Evolutionary conservation across 768 basidiomycete species (phyloP), one percentile per base, ranked within the genome.

Genomic region (Pulveroboletus sp.): DNA sequence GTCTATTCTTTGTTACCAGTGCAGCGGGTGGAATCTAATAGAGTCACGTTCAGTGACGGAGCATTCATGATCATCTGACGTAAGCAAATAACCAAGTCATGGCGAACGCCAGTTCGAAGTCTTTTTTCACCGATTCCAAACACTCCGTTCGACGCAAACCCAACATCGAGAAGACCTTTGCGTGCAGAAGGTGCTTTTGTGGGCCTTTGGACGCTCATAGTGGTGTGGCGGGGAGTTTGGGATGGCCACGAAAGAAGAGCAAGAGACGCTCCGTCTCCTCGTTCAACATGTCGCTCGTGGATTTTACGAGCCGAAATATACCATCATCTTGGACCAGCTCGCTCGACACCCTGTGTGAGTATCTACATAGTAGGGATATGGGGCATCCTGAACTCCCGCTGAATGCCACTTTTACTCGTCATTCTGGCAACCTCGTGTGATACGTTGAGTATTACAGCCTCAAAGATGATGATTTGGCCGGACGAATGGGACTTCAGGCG

Each of bases 261-360:
- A 85, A 71, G 87, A 89, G 68, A 82, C 80, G 2, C 82, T 93
- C 47, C 85, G 83, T 67, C 80, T 84, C 51, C 85, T 99, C 59
- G 90, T 96, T 57, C 93, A 96, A 67, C 86, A 91, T 73, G 92
- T 95, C 64, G 83, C 86, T 39, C 82, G 95, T 61, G 85, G 88
- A 29, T 98, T 99, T 71, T 99, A 97, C 71, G 96, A 97, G 68
- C 76, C 90, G 38, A 89, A 89, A 61, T 93, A 78, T 68, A 89
- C 86, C 59, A 87, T 98, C 53, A 83, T 97, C 54, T 73, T 97
- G 76, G 95, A 97, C 73, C 89, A 95, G 71, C 82, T 99, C 66
- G 83, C 91, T 51, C 83, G 87, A 55, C 85, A 93, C 71, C 84
- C 89, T 57, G 92, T 93, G 94, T 98, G 81, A 87, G 95, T 89